These are phyloP conservation scores for Pascua guehoae DNA, from an alignment of 1,284 basidiomycete genomes.

Conservation along the genomic window DNA sequence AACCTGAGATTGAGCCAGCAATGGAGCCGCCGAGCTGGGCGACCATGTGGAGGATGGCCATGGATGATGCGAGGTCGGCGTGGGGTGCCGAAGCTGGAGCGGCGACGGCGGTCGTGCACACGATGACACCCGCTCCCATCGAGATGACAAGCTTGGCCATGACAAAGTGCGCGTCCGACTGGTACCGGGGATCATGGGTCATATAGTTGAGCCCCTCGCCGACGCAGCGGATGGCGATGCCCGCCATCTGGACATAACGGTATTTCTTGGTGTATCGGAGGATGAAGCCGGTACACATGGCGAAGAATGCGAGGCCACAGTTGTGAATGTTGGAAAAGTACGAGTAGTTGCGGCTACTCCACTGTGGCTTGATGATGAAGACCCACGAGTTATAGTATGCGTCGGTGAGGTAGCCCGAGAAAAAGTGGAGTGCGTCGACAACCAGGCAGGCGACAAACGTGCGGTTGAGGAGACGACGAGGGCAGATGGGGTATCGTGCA, in stretches of 20 bases:
- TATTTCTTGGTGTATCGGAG: conserved; percentile 49
- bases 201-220: conserved; percentile 13
- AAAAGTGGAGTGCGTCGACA: conserved; percentile 48
- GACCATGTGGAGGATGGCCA: conserved; percentile 47
- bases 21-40: conserved; percentile 48
- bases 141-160: conserved; percentile 25
- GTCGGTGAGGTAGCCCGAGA: conserved; percentile 40
- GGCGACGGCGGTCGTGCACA: conserved; percentile 45
- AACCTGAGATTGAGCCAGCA: conserved; percentile 37
- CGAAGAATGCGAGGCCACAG: conserved; percentile 47
- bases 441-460: conserved; percentile 41
- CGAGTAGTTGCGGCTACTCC: conserved; percentile 30
- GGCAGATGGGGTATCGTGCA: conserved; percentile 52
- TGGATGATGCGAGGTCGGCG: conserved; percentile 46
- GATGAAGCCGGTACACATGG: conserved; percentile 43
- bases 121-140: conserved; percentile 28
- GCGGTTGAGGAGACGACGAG: conserved; percentile 59
- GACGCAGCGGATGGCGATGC: conserved; percentile 31
- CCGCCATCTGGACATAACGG: conserved; percentile 44
- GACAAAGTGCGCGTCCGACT: conserved; percentile 34
- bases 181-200: conserved; percentile 3
- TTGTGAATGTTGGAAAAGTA: conserved; percentile 36
- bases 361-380: conserved; percentile 40
- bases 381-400: conserved; percentile 49
- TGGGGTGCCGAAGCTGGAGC: conserved; percentile 48